These are phyloP conservation scores for Tilletiopsis washingtonensis DNA, from an alignment of 1,284 basidiomycete species.

Conservation along the genomic window DNA sequence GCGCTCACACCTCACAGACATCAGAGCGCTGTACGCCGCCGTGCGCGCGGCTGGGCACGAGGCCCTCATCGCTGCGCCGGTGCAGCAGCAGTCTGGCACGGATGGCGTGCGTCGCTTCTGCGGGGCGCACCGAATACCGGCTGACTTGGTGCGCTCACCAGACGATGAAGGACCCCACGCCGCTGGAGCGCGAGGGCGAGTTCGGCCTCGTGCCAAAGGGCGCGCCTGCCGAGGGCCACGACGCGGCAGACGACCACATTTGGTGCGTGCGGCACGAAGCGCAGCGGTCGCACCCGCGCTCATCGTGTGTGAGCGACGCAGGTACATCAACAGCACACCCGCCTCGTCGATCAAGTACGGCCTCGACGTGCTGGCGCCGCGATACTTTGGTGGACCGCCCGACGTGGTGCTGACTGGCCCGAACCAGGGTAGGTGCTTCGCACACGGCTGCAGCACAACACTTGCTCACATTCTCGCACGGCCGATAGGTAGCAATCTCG, in stretches of 20 bases:
- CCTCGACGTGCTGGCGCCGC: constrained; percentile 4
- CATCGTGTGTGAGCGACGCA: too few species aligned
- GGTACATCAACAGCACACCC: constrained; percentile 8
- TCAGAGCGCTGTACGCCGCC: constrained; percentile 4
- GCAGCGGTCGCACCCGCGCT: too few species aligned
- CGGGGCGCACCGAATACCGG: too few species aligned
- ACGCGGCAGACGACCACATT: constrained; percentile 3
- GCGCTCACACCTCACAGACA: too few species aligned
- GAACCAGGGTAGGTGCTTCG: constrained; percentile 4
- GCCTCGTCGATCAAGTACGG: constrained; percentile 2
- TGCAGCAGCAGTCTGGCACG: constrained; percentile 4
- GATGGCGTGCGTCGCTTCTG: not conserved
- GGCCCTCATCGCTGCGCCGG: constrained; percentile 4
- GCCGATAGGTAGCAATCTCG: constrained; percentile 2
- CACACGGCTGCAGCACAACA: too few species aligned
- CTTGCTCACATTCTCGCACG: too few species aligned
- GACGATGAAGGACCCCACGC: not conserved
- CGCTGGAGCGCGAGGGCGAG: constrained; percentile 1
- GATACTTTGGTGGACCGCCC: constrained; percentile 1
- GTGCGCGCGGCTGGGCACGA: constrained; percentile 1
- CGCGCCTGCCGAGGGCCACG: constrained; percentile 6
- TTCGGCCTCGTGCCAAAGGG: constrained; percentile 3
- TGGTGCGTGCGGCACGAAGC: too few species aligned
- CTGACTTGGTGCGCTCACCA: too few species aligned
- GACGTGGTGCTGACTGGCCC: constrained; percentile 4